phyloP scores from a whole-genome alignment of 2,329 filamentous ascomycete species.

The Dendrostoma leiphaemia region DNA sequence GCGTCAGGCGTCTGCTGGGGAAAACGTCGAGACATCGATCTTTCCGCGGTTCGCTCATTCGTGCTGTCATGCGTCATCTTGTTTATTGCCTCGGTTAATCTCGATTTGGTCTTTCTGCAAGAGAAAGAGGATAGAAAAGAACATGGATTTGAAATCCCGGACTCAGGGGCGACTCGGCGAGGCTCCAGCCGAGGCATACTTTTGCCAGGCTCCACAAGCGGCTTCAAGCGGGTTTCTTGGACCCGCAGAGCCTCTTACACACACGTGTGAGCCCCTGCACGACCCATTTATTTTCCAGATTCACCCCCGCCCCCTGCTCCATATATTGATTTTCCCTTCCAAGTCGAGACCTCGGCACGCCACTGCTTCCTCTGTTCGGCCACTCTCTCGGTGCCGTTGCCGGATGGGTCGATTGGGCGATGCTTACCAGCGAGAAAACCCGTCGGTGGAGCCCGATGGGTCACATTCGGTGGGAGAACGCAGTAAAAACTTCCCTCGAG shows the following conservation, averaged over 20 bases:
- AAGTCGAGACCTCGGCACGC: constrained; percentile 11
- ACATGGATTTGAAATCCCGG: too few species aligned
- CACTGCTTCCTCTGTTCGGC: neutral
- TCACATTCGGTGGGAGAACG: neutral
- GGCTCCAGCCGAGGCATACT: constrained; percentile 7
- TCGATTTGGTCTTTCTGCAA: too few species aligned
- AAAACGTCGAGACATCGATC: too few species aligned
- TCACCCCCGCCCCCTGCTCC: too few species aligned
- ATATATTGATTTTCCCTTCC: too few species aligned
- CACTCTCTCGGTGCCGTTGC: constrained; percentile 1
- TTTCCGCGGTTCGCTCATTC: too few species aligned
- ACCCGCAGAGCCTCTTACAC: constrained; percentile 16
- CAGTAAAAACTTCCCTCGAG: neutral
- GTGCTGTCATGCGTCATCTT: too few species aligned
- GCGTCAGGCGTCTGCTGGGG: too few species aligned
- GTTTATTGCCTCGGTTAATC: too few species aligned
- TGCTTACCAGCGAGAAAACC: neutral
- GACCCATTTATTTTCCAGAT: too few species aligned
- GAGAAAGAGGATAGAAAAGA: too few species aligned
- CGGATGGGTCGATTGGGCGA: constrained; percentile 1
- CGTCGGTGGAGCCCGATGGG: neutral
- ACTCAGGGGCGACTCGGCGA: neutral
- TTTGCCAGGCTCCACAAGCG: neutral
- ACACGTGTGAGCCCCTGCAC: constrained; percentile 3
- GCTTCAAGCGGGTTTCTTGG: neutral